Evolutionary conservation across 169 alveolate genomes (phyloP), one percentile per base, ranked within the genome.

Genomic region (Cryptosporidium ryanae): DNA sequence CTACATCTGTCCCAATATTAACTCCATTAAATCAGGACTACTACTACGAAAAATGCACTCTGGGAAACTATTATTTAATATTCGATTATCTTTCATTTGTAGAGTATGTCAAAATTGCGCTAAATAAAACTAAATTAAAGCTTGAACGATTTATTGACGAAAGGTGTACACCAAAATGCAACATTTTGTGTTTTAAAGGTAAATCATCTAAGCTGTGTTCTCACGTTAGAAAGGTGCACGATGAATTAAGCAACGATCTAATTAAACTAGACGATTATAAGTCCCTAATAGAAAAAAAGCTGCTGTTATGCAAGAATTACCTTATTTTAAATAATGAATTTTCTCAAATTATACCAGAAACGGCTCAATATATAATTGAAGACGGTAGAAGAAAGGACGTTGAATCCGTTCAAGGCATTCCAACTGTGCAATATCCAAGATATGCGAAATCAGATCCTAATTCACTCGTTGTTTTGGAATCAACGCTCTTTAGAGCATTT

Each of bases 21-120:
- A 25, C 23, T 21, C 21, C 32, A 46, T 5, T 8, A 7, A 17
- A 49, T 0, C 57, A 31, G 5, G 50, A 31, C 5, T 10, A 17
- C 21, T 13, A 10, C 7, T 4, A 0, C 7, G 38, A 32, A 50
- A 34, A 18, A 2, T 68, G 83, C 5, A 68, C 66, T 29, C 18
- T 68, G 55, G 25, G n/a, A 52, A 54, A 68, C 18, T 68, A 68
- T 31, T 68, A 68, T 48, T 18, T 68, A 25, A 32, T 34, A 7
- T 12, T 50, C 13, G 83, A 68, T n/a, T 68, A 49, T 38, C 49
- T 25, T 1, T 7, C 55, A 54, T 68, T 68, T 32, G 27, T 68
- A 25, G 50, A 32, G 2, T 68, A 21, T 25, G 34, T 68, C 6
- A 50, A 49, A 17, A 38, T 50, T 3, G 54, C 18, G 13, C 2